Evolutionary conservation across 2,329 filamentous ascomycete species (phyloP).

Genomic region (Trichoderma semiorbis): DNA sequence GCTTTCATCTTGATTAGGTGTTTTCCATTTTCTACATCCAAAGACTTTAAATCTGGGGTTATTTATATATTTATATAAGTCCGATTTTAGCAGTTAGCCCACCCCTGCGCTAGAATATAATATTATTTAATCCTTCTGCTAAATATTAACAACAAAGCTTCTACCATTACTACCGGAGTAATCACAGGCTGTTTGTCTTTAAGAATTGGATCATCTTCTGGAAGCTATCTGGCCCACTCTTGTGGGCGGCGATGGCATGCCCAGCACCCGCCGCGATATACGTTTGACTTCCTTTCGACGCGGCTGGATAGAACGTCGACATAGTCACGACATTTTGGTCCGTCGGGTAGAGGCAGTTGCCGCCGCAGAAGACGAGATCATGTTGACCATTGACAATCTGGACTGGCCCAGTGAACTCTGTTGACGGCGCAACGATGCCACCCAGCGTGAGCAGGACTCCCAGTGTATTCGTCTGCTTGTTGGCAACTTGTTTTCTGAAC

Average conservation of each 20-base stretch:
- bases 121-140: background rate
- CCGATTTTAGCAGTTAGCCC: background rate
- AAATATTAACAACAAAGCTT: background rate
- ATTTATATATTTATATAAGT: background rate
- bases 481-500: background rate
- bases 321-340: background rate
- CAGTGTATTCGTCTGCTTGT: conserved; percentile 4
- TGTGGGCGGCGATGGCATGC: background rate
- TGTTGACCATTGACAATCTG: background rate
- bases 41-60: background rate
- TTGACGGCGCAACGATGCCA: conserved; percentile 2
- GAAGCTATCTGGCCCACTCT: background rate
- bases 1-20: too few species aligned
- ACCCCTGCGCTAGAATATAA: too few species aligned
- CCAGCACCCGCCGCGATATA: conserved; percentile 6
- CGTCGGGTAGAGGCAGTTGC: conserved; percentile 1
- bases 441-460: conserved; percentile 3
- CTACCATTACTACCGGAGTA: background rate
- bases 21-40: too few species aligned
- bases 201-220: background rate
- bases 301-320: background rate
- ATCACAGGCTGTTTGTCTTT: background rate
- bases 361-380: conserved; percentile 3
- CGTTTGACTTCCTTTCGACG: background rate
- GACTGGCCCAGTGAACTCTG: background rate